phyloP scores from a whole-genome alignment of 257 asterid genomes.

The Coffea eugenioides region DNA sequence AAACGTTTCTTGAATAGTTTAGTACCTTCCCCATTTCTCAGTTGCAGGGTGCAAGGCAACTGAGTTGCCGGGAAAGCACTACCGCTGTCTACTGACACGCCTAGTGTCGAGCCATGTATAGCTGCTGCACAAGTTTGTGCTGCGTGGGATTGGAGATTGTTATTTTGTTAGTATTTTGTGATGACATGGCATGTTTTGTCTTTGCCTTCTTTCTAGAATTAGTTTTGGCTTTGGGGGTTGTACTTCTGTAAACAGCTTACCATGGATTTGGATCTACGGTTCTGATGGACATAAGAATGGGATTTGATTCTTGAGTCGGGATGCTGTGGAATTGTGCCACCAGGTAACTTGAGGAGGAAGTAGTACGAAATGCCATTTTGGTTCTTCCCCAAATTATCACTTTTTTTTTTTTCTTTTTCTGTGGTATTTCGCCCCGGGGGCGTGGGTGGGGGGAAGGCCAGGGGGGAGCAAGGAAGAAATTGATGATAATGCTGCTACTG shows the following conservation, averaged over 20 bases:
- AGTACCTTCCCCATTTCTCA: background rate
- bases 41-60: background rate
- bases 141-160: background rate
- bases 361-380: constrained; percentile 7
- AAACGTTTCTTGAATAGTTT: no score
- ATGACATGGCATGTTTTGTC: background rate
- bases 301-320: background rate
- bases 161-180: no score
- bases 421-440: no score
- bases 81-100: background rate
- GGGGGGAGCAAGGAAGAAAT: background rate
- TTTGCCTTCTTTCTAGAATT: no score
- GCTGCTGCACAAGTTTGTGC: background rate
- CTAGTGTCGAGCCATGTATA: background rate
- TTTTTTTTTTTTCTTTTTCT: no score
- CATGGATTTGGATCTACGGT: background rate
- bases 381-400: no score
- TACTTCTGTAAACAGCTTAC: background rate
- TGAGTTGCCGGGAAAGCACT: background rate
- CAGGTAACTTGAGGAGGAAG: background rate
- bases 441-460: no score
- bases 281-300: background rate
- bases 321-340: background rate
- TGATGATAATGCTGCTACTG: background rate
- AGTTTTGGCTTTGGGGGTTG: background rate